Base-by-base conservation (phyloP, 2,329 filamentous ascomycete species). In the Xylariaceae sp. region DNA sequence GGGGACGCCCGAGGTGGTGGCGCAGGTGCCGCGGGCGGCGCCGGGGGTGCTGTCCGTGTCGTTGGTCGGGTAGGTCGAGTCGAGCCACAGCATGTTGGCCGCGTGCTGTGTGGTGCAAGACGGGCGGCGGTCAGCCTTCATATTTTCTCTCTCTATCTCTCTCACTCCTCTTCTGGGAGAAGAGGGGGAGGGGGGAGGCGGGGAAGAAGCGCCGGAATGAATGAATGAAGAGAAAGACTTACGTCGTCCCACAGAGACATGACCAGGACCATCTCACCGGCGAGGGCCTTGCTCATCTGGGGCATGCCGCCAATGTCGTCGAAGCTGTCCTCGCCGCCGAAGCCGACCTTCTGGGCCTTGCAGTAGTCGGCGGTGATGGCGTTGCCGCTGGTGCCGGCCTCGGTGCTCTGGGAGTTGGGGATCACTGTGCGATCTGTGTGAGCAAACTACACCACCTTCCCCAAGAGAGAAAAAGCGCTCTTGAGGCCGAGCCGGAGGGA, bases 71-170 rank as follows among this genome's bases (percentile, higher is more conserved):
- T 72, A 77, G 46, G 63, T 68, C 39, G 46, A 49, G 63, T 78
- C 74, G 44, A 78, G 65, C 75, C 75, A 78, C 36, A 74, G 65
- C 72, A 78, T 78, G 58, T 72, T 64, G 50, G 70, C 58, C 27
- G 66, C 55, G 56, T 76, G 68, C 52, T 55, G 29, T 22, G 21
- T 65, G 53, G 53, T 75, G 67, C 46, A 45, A 22, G 3, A 22
- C 28, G 21, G 13, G 19, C 27, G 9, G 28, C 23, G 9, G 18
- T 35, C 36, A 39, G 33, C 22, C n/a, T 35, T 14, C 4, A 14
- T 12, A n/a, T 19, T 12, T 12, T 31, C n/a, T n/a, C 2, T 9
- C 16, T 18, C 15, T 12, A 31, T 22, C 3, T n/a, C 5, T 28
- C 14, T 19, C 9, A 18, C n/a, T 33, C 18, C 10, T 32, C 12